Conservation (phyloP, 495 filamentous ascomycete species). For the Monascus purpureus region DNA sequence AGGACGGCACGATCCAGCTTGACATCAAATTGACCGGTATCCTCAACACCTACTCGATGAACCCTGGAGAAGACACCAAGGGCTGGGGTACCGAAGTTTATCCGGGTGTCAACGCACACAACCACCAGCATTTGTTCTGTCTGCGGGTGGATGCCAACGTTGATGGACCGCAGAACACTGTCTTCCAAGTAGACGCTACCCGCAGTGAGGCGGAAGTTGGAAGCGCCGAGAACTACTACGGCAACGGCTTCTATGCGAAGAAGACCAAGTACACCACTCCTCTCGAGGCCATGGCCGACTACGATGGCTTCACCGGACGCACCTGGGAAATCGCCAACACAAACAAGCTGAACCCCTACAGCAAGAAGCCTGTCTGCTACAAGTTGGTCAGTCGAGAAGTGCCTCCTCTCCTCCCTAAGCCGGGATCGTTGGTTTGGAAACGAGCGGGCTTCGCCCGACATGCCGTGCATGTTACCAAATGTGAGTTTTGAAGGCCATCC, state of each 20-base stretch:
- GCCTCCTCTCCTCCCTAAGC: slow-evolving; percentile 66
- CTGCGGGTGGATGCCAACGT: slow-evolving; percentile 81
- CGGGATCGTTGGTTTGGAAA: slow-evolving; percentile 81
- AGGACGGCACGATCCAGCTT: slow-evolving; percentile 85
- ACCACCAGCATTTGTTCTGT: slow-evolving; percentile 95
- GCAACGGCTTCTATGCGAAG: slow-evolving; percentile 89
- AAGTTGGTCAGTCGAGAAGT: slow-evolving; percentile 85
- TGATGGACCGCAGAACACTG: slow-evolving; percentile 74
- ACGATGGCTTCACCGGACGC: slow-evolving; percentile 61
- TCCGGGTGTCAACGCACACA: slow-evolving; percentile 64
- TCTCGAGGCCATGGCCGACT: slow-evolving; percentile 61
- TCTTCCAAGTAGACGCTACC: slow-evolving; percentile 68
- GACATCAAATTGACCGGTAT: slow-evolving; percentile 95
- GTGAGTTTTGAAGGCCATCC: slow-evolving; percentile 34
- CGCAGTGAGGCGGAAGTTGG: slow-evolving; percentile 56
- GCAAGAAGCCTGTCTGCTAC: slow-evolving; percentile 76
- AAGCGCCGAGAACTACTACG: slow-evolving; percentile 72
- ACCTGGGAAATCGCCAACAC: slow-evolving; percentile 90
- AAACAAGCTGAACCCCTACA: slow-evolving; percentile 71
- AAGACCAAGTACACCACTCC: slow-evolving; percentile 70
- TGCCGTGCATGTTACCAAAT: slow-evolving; percentile 84
- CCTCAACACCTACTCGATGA: slow-evolving; percentile 82
- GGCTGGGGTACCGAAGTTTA: slow-evolving; percentile 94
- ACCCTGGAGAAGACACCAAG: slow-evolving; percentile 67
- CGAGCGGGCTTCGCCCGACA: slow-evolving; percentile 84